Base-by-base conservation (phyloP, 257 asterid species). In the Anisodus acutangulus region DNA sequence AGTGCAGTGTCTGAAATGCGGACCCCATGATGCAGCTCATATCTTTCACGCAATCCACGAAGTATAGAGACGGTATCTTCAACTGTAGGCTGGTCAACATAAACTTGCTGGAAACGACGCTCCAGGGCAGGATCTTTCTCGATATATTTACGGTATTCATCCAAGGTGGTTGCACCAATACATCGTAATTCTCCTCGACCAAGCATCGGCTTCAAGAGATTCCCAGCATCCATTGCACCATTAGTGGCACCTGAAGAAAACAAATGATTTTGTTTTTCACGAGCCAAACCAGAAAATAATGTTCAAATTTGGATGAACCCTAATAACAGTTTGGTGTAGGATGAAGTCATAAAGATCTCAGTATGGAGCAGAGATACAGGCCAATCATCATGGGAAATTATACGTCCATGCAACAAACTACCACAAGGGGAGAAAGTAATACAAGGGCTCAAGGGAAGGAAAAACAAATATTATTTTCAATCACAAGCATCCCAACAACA, bases 191-290 rank as follows among this genome's bases (percentile, higher is more conserved):
- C 98, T 78, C 99, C 99, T 80, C 99, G 97, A 57, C 98, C 99
- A 88, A 96, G 98, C 99, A 95, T 95, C 63, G 99, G 99, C 86
- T 95, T 95, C 81, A 95, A 90, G 82, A 95, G 97, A 90, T 95
- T 94, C 62, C 98, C 97, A 85, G 99, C 99, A 90, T 95, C 99
- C 99, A 95, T 94, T 54, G 99, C 98, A 84, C 99, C 99, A 87
- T 86, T 92, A 13, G 97, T 92, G 84, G 99, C 99, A 89, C 99
- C 99, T 95, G 90, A 82, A 87, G 64, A 53, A 83, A 19, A 59
- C 63, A 26, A 10, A 13, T 64, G 55, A 53, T 26, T 8, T 26
- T 13, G 41, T 74, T 66, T 22, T 15, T 63, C 63, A 59, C 7
- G n/a, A 19, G 39, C 43, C 62, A 12, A 26, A 74, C 81, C 81